Percentiles rank a stretch among this genome's conserved stretches.
Evolutionary conservation across 2,329 filamentous ascomycete genomes (phyloP).

Genomic region (Aureobasidium sp.): DNA sequence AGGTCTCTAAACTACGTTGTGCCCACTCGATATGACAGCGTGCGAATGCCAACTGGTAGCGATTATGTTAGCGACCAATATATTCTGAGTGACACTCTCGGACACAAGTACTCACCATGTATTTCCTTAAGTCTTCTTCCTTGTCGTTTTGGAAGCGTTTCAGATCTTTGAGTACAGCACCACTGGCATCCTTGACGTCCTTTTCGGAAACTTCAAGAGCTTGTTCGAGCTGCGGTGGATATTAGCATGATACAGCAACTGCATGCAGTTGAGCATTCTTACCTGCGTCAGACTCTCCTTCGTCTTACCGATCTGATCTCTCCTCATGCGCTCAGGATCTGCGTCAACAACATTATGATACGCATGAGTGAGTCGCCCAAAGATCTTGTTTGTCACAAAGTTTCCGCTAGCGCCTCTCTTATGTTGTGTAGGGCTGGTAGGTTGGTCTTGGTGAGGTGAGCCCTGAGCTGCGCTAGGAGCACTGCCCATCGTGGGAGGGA

Average conservation of each 20-base stretch:
- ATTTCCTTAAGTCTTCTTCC: slow-evolving; percentile 84
- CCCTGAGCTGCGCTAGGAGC: slow-evolving; percentile 67
- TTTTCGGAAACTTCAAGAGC: slow-evolving; percentile 80
- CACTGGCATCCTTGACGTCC: slow-evolving; percentile 88
- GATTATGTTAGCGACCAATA: neutral
- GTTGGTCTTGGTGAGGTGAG: slow-evolving; percentile 43
- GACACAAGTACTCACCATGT: slow-evolving; percentile 68
- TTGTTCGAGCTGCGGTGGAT: slow-evolving; percentile 65
- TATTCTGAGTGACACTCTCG: too few relatives aligned
- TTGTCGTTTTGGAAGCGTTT: slow-evolving; percentile 93
- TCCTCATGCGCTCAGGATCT: slow-evolving; percentile 83
- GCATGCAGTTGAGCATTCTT: slow-evolving; percentile 18
- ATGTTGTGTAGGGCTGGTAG: slow-evolving; percentile 42
- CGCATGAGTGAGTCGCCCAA: slow-evolving; percentile 89
- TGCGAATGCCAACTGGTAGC: slow-evolving; percentile 72
- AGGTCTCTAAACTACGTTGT: slow-evolving; percentile 80
- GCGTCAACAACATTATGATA: slow-evolving; percentile 95
- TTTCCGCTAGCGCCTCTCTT: slow-evolving; percentile 73
- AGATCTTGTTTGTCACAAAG: slow-evolving; percentile 87
- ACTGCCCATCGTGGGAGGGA: slow-evolving; percentile 72
- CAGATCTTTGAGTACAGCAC: slow-evolving; percentile 79
- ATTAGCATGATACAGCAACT: neutral
- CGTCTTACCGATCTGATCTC: slow-evolving; percentile 94
- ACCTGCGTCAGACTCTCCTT: slow-evolving; percentile 69
- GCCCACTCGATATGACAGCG: slow-evolving; percentile 93